phyloP scores from a whole-genome alignment of 805 yeast genomes.

The Alloascoidea hylecoeti region DNA sequence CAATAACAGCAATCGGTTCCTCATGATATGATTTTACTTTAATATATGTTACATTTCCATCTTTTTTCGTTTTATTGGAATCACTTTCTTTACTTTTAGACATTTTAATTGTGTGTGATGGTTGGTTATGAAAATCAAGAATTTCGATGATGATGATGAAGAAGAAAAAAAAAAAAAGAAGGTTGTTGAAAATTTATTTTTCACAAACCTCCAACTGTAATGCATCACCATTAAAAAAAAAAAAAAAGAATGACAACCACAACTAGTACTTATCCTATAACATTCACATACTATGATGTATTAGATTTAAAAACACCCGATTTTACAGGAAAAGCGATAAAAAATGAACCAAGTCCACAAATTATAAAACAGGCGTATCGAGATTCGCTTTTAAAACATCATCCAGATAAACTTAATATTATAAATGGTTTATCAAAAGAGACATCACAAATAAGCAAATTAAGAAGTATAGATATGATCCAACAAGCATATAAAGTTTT shows the following conservation, averaged over 20 bases:
- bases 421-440: neutral
- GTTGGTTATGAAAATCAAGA: too few species aligned
- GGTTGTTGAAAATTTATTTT: neutral
- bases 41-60: neutral
- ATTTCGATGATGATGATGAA: neutral
- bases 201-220: neutral
- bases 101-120: too few species aligned
- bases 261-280: too few species aligned
- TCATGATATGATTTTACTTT: constrained; percentile 1
- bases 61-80: neutral
- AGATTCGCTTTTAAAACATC: constrained; percentile 39
- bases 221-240: too few species aligned
- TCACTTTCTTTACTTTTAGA: too few species aligned
- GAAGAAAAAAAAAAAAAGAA: neutral
- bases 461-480: constrained; percentile 26
- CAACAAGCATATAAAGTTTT: constrained; percentile 54
- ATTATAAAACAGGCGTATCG: constrained; percentile 55
- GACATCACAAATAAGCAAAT: constrained; percentile 2
- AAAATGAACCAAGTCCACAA: constrained; percentile 2
- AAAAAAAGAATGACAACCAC: too few species aligned
- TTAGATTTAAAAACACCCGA: too few species aligned
- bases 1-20: neutral
- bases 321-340: constrained; percentile 3
- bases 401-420: constrained; percentile 60
- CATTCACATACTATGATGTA: too few species aligned